Conservation (phyloP, 73 alveolate genomes). For the Diophrys sp. region DNA sequence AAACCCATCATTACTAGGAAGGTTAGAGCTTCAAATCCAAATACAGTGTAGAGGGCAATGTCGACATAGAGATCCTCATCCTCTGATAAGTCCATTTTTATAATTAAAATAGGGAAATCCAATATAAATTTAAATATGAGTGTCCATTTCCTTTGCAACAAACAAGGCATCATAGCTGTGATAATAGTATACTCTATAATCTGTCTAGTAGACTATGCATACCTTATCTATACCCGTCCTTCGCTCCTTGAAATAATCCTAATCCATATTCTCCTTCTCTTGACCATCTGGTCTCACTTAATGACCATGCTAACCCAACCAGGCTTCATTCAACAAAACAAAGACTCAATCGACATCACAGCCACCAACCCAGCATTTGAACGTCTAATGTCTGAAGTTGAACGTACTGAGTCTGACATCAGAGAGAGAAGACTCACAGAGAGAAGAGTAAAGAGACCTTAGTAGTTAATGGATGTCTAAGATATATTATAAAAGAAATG, state of each 20-base stretch:
- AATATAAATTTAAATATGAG: neutral
- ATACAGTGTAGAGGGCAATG: no score
- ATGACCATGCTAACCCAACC: slow-evolving; percentile 45
- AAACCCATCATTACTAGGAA: no score
- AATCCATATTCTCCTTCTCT: neutral
- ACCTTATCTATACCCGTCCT: neutral
- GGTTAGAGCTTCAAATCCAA: no score
- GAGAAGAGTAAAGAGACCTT: neutral
- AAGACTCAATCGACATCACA: neutral
- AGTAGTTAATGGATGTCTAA: neutral
- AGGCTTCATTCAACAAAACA: slow-evolving; percentile 28
- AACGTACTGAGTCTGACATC: slow-evolving; percentile 4
- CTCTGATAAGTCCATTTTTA: no score
- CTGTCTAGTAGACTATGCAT: neutral
- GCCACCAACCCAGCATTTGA: neutral
- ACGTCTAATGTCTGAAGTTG: neutral
- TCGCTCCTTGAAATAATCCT: neutral
- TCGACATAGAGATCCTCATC: no score
- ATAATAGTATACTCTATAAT: neutral
- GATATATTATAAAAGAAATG: slow-evolving; percentile 25
- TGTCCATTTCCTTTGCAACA: neutral
- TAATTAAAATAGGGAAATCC: no score
- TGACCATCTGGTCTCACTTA: slow-evolving; percentile 28
- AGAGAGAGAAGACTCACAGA: neutral
- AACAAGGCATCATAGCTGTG: neutral